A percentile compares a stretch with the other conserved stretches of the same genome.
These are phyloP conservation scores for Xylaria sp. DNA, from an alignment of 2,329 filamentous ascomycete genomes.

Conservation along the genomic window DNA sequence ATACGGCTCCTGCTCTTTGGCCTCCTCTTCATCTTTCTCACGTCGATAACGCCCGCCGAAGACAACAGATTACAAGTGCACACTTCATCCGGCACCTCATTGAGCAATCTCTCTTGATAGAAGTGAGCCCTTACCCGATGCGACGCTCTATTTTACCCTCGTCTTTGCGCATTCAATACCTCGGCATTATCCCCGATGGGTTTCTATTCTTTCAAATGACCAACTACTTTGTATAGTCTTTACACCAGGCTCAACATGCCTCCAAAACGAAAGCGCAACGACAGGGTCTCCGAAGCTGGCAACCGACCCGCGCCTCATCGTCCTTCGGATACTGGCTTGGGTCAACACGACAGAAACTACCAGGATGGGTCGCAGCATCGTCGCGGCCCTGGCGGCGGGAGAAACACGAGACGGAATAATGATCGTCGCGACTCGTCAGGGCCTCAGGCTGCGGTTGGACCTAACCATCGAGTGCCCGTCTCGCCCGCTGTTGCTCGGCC, in stretches of 20 bases:
- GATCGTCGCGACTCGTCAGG: constrained; percentile 61
- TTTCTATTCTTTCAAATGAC: constrained; percentile 31
- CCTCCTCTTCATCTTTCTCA: not conserved
- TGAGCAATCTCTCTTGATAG: constrained; percentile 2
- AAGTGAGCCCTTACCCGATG: constrained; percentile 31
- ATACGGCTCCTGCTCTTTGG: no score
- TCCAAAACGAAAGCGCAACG: constrained; percentile 65
- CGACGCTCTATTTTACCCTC: constrained; percentile 21
- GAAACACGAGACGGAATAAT: constrained; percentile 51
- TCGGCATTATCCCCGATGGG: constrained; percentile 28
- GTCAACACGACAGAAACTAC: constrained; percentile 62
- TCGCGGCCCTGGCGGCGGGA: constrained; percentile 52
- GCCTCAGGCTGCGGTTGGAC: constrained; percentile 38
- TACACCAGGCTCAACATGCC: constrained; percentile 51
- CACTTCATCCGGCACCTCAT: not conserved
- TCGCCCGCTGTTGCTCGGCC: constrained; percentile 45
- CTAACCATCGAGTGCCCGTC: constrained; percentile 35
- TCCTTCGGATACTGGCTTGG: constrained; percentile 60
- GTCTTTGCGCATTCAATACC: constrained; percentile 25
- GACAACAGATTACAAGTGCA: not conserved
- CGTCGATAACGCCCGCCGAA: not conserved
- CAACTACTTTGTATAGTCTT: constrained; percentile 30
- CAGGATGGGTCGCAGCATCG: constrained; percentile 46
- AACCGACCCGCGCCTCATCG: constrained; percentile 67
- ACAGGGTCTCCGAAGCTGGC: constrained; percentile 54